Percentiles rank a stretch among this genome's conserved stretches.
These are phyloP conservation scores for Phialophora chinensis DNA, from an alignment of 2,329 filamentous ascomycete genomes.

Conservation along the genomic window DNA sequence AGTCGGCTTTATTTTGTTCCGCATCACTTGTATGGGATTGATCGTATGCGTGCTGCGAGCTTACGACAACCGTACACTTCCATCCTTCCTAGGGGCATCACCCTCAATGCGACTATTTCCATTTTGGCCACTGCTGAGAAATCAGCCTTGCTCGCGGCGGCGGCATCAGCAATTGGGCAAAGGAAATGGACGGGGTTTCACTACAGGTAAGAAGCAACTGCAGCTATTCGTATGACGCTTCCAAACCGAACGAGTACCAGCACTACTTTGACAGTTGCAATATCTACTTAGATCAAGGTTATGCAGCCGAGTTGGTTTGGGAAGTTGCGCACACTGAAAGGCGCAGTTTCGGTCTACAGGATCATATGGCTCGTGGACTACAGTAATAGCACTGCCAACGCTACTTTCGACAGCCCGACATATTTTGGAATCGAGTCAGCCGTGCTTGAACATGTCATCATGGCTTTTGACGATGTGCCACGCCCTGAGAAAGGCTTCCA, in stretches of 20 bases:
- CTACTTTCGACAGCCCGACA: conserved; percentile 2
- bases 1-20: background rate
- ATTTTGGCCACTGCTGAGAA: background rate
- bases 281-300: background rate
- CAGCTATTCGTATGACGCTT: background rate
- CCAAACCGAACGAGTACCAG: background rate
- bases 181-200: conserved; percentile 11
- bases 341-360: background rate
- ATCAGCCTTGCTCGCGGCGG: conserved; percentile 8
- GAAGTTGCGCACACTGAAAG: background rate
- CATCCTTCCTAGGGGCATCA: background rate
- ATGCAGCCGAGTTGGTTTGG: background rate
- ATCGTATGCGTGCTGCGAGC: background rate
- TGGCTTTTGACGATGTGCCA: background rate
- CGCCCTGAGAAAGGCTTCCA: background rate
- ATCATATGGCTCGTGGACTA: background rate
- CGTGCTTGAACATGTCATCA: background rate
- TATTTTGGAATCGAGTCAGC: background rate
- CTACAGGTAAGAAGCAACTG: background rate
- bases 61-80: background rate
- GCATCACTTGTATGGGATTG: background rate
- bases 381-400: background rate
- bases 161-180: conserved; percentile 12
- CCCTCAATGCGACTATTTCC: background rate
- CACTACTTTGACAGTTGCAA: background rate